A percentile compares a stretch with the other conserved stretches of the same genome.
Conservation (phyloP, 768 basidiomycete species). For the Lactarius hengduanensis region DNA sequence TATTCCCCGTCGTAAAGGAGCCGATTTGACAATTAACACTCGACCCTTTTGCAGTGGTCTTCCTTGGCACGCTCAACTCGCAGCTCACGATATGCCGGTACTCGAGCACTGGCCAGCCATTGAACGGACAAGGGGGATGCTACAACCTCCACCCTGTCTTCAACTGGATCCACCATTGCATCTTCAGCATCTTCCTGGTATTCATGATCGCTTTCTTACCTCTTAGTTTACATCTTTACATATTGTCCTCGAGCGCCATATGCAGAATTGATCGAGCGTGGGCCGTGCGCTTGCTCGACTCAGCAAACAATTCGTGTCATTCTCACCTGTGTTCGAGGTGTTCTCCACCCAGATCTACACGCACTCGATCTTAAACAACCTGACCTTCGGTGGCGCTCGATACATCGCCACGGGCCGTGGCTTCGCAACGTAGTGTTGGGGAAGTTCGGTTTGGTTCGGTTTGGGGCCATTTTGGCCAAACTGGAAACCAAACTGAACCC, state of each 20-base stretch:
- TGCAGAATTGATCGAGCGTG: conserved; percentile 89
- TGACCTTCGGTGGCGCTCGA: conserved; percentile 96
- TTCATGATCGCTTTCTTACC: conserved; percentile 97
- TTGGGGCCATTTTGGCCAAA: too few relatives aligned
- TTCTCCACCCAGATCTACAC: conserved; percentile 99
- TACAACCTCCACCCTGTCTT: conserved; percentile 94
- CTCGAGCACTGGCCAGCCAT: conserved; percentile 63
- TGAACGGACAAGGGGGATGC: conserved; percentile 82
- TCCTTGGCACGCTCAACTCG: conserved; percentile 89
- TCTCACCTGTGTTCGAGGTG: conserved; percentile 95
- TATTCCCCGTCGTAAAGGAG: conserved; percentile 27
- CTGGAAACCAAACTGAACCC: too few relatives aligned
- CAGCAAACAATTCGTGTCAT: conserved; percentile 89
- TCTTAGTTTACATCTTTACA: conserved; percentile 35
- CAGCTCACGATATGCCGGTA: conserved; percentile 80
- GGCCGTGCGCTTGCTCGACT: conserved; percentile 89
- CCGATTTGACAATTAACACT: conserved; percentile 21
- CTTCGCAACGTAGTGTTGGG: conserved; percentile 96
- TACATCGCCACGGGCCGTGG: conserved; percentile 99
- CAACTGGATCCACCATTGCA: conserved; percentile 93
- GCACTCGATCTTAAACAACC: conserved; percentile 93
- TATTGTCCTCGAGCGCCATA: neutral
- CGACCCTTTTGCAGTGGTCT: conserved; percentile 63
- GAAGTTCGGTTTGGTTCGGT: too few relatives aligned
- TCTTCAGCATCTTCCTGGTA: conserved; percentile 97